Conservation (phyloP, 805 yeast species). For the Nakazawaea holstii region DNA sequence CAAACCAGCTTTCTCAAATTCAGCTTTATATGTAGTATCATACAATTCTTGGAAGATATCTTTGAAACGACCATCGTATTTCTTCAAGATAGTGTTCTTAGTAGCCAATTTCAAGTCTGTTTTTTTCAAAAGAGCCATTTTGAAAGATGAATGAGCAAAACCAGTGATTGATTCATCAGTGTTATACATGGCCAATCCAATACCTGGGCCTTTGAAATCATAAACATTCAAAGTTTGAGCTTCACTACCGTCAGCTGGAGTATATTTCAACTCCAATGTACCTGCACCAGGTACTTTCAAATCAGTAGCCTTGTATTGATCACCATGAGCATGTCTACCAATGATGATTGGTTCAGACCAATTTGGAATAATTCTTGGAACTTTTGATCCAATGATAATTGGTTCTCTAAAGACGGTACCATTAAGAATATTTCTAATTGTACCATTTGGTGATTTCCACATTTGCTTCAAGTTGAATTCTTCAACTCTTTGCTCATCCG, state of each 20-base stretch:
- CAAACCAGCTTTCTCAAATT: slow-evolving; percentile 56
- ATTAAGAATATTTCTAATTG: slow-evolving; percentile 73
- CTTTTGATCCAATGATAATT: slow-evolving; percentile 63
- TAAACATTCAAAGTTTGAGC: slow-evolving; percentile 46
- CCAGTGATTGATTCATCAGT: slow-evolving; percentile 74
- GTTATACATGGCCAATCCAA: slow-evolving; percentile 79
- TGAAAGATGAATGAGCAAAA: slow-evolving; percentile 77
- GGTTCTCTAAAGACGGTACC: slow-evolving; percentile 87
- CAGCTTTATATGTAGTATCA: slow-evolving; percentile 47
- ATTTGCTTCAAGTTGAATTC: slow-evolving; percentile 70
- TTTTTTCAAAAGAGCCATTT: slow-evolving; percentile 60
- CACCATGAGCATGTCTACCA: slow-evolving; percentile 85
- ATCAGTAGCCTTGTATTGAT: slow-evolving; percentile 80
- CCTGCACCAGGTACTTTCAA: slow-evolving; percentile 64
- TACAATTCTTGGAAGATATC: slow-evolving; percentile 70
- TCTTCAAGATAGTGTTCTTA: slow-evolving; percentile 76
- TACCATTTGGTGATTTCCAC: slow-evolving; percentile 87
- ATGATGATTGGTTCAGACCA: slow-evolving; percentile 82
- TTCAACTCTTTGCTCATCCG: slow-evolving; percentile 74
- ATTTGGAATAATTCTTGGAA: slow-evolving; percentile 71
- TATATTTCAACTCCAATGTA: slow-evolving; percentile 57
- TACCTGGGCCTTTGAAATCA: slow-evolving; percentile 64
- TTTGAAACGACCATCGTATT: slow-evolving; percentile 78
- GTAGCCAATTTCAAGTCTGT: slow-evolving; percentile 67
- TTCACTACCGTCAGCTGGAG: slow-evolving; percentile 54